Evolutionary conservation across 257 asterid genomes (phyloP).

Genomic region (Leonotis leonurus): DNA sequence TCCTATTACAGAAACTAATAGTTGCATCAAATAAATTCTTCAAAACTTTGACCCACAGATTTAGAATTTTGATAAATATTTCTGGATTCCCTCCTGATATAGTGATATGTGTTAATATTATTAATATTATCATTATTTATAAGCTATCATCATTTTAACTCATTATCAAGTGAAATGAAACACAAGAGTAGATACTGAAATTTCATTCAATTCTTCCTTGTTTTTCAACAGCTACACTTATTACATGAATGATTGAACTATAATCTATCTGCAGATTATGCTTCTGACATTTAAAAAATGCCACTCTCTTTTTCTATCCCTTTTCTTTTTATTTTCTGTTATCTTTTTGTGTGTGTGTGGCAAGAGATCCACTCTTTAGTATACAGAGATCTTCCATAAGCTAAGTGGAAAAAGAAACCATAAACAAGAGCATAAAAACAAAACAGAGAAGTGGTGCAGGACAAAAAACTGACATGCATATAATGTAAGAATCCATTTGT

Average conservation of each 20-base stretch:
- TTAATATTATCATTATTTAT: no score
- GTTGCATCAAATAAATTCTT: conserved; percentile 14
- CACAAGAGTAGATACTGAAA: neutral
- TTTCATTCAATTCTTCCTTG: no score
- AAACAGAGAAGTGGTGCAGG: conserved; percentile 26
- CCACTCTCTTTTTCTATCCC: no score
- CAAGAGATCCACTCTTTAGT: conserved; percentile 11
- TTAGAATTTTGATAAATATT: neutral
- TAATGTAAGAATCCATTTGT: conserved; percentile 53
- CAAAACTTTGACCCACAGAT: neutral
- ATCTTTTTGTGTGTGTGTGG: neutral
- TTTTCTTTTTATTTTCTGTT: neutral
- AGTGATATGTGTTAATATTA: no score
- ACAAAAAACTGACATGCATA: conserved; percentile 45
- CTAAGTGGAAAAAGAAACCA: conserved; percentile 14
- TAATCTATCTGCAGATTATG: neutral
- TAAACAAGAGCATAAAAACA: neutral
- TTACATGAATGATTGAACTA: neutral
- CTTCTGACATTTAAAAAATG: neutral
- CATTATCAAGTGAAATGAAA: neutral
- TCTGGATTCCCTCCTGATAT: conserved; percentile 7
- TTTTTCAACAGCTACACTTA: no score
- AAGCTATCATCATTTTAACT: no score
- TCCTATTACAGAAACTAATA: neutral
- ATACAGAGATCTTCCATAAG: conserved; percentile 1